phyloP scores from a whole-genome alignment of 257 asterid species.

The Ilex asprella region DNA sequence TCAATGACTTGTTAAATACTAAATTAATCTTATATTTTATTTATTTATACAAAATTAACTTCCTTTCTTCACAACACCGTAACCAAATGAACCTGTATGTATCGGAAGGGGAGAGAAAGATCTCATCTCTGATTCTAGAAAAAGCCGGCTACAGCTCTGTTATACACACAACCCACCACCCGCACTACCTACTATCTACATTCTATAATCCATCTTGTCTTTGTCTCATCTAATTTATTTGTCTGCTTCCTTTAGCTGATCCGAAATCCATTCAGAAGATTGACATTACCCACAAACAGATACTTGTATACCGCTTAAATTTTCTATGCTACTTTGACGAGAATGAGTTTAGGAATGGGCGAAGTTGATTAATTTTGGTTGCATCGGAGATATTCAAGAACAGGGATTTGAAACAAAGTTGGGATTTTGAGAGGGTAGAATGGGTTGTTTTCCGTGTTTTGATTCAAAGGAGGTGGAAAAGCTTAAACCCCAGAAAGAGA shows the following conservation, averaged over 20 bases:
- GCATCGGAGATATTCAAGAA: slow-evolving; percentile 25
- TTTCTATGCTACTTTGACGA: slow-evolving; percentile 22
- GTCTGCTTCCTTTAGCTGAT: slow-evolving; percentile 14
- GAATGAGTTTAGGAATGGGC: slow-evolving; percentile 31
- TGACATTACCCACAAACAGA: slow-evolving; percentile 18
- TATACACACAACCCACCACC: slow-evolving; percentile 11
- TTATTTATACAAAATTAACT: too few species aligned
- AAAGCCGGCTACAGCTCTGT: slow-evolving; percentile 67
- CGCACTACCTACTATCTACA: slow-evolving; percentile 21
- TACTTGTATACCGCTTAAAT: slow-evolving; percentile 13
- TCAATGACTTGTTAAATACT: too few species aligned
- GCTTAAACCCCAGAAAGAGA: slow-evolving; percentile 47
- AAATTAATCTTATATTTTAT: too few species aligned
- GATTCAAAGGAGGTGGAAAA: slow-evolving; percentile 80
- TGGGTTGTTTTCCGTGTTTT: slow-evolving; percentile 98
- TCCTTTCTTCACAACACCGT: too few species aligned
- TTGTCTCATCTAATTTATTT: slow-evolving; percentile 4
- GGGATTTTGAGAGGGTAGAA: slow-evolving; percentile 27
- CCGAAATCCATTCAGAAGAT: slow-evolving; percentile 7
- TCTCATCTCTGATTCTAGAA: slow-evolving; percentile 19
- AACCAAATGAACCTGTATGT: too few species aligned
- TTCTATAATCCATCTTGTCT: slow-evolving; percentile 2
- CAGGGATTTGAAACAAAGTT: slow-evolving; percentile 22
- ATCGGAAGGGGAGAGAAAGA: slow-evolving; percentile 13
- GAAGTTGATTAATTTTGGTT: slow-evolving; percentile 23